Percentiles rank a stretch among this genome's conserved stretches.
Evolutionary conservation across 192 early-diverging fungal species (phyloP).

Genomic region (Pilaira anomala): DNA sequence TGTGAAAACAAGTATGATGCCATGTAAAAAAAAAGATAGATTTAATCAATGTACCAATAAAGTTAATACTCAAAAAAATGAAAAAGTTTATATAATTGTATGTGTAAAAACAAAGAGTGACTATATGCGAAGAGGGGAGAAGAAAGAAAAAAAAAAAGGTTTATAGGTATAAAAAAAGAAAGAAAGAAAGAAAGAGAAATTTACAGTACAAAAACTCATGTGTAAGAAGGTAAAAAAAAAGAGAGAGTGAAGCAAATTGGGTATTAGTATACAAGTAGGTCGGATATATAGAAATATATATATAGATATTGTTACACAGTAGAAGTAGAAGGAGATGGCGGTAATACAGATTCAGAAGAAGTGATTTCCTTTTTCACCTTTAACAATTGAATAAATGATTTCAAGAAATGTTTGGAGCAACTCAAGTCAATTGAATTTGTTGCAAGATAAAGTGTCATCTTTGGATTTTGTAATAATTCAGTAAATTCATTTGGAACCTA

Average conservation of each 20-base stretch:
- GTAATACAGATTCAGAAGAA: neutral
- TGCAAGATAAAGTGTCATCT: slow-evolving; percentile 5
- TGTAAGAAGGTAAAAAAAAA: neutral
- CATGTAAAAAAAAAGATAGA: slow-evolving; percentile 3
- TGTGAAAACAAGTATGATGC: slow-evolving; percentile 15
- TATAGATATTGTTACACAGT: neutral
- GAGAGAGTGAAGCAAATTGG: no score
- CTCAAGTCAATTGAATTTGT: neutral
- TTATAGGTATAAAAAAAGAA: no score
- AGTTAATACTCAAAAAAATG: no score
- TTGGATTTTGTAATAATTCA: slow-evolving; percentile 6
- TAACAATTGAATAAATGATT: slow-evolving; percentile 5
- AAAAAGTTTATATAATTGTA: neutral
- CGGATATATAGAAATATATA: no score
- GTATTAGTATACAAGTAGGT: no score
- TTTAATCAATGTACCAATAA: neutral
- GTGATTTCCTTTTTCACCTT: slow-evolving; percentile 1
- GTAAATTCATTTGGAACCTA: slow-evolving; percentile 15
- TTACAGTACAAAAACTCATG: neutral
- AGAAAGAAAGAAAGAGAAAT: neutral
- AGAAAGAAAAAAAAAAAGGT: no score
- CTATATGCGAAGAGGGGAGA: neutral
- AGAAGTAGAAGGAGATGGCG: slow-evolving; percentile 10
- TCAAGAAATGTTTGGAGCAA: slow-evolving; percentile 15
- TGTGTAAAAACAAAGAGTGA: neutral